These are phyloP conservation scores for Hypericum perforatum DNA, from an alignment of 345 rosid species.

Conservation along the genomic window DNA sequence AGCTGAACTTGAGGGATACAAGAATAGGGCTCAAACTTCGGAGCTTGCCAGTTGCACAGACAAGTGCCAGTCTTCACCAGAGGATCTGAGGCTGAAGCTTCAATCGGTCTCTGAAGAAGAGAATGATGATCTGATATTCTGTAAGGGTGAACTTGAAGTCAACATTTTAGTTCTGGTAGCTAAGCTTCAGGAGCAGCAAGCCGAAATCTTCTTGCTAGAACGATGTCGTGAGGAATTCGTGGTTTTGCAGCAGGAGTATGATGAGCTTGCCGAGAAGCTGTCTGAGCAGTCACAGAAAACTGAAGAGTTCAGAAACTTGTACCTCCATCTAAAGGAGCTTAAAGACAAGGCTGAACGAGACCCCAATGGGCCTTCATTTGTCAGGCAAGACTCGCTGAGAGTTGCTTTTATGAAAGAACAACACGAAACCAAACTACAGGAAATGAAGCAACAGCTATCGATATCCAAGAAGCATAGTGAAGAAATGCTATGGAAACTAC, in stretches of 20 bases:
- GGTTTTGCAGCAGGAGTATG: conserved; percentile 37
- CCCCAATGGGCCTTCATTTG: conserved; percentile 40
- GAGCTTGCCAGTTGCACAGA: conserved; percentile 25
- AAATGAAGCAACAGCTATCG: conserved; percentile 73
- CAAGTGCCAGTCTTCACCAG: conserved; percentile 28
- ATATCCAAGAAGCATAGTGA: conserved; percentile 82
- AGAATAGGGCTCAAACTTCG: conserved; percentile 24
- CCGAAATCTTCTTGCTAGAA: conserved; percentile 24
- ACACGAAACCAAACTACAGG: conserved; percentile 72
- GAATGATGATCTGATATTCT: conserved; percentile 39
- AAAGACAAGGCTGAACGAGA: conserved; percentile 73
- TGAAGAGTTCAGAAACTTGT: conserved; percentile 76
- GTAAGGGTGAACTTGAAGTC: conserved; percentile 52
- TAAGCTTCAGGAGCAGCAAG: conserved; percentile 42
- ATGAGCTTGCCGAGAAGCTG: conserved; percentile 58
- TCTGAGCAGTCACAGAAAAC: conserved; percentile 78
- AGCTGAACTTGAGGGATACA: conserved; percentile 36
- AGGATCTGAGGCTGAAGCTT: conserved; percentile 44
- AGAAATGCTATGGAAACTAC: conserved; percentile 86
- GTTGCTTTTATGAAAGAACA: conserved; percentile 95
- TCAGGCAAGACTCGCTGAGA: conserved; percentile 87
- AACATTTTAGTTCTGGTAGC: conserved; percentile 40
- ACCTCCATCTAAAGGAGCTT: conserved; percentile 73
- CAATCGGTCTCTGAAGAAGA: conserved; percentile 44
- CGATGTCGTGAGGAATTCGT: conserved; percentile 29